A percentile compares a stretch with the other conserved stretches of the same genome.
Evolutionary conservation across 73 alveolate genomes (phyloP).

Genomic region (Urostyla sp.): DNA sequence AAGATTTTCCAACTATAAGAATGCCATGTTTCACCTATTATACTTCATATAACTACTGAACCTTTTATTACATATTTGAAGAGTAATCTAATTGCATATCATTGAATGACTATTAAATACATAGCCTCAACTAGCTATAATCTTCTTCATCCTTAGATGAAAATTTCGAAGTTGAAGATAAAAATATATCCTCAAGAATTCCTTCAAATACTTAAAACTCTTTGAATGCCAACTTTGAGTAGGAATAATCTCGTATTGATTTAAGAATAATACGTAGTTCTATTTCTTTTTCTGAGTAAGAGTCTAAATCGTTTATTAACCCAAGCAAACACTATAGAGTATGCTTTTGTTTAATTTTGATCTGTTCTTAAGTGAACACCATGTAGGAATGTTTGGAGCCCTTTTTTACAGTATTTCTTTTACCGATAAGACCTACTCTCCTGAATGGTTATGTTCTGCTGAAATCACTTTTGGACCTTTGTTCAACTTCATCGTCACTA

Average conservation of each 20-base stretch:
- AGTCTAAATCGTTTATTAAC: slow-evolving; percentile 23
- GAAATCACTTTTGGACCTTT: too few species aligned
- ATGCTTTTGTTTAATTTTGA: too few species aligned
- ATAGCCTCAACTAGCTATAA: slow-evolving; percentile 73
- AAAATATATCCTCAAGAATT: slow-evolving; percentile 81
- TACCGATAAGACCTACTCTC: too few species aligned
- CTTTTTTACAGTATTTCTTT: too few species aligned
- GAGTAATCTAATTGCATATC: slow-evolving; percentile 72
- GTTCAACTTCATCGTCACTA: too few species aligned
- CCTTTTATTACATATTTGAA: slow-evolving; percentile 72
- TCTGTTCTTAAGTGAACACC: too few species aligned
- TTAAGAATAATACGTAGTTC: slow-evolving; percentile 70
- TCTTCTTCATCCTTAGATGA: slow-evolving; percentile 53
- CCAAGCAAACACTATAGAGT: too few species aligned
- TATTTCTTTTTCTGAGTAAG: slow-evolving; percentile 29
- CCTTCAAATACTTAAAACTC: slow-evolving; percentile 75
- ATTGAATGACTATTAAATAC: slow-evolving; percentile 72
- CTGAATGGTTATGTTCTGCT: too few species aligned
- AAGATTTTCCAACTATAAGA: slow-evolving; percentile 66
- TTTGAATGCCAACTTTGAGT: slow-evolving; percentile 77
- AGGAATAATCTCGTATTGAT: slow-evolving; percentile 82
- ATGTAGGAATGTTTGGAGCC: too few species aligned
- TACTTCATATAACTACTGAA: slow-evolving; percentile 83
- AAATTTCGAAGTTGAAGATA: slow-evolving; percentile 58
- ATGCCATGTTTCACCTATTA: slow-evolving; percentile 81